Evolutionary conservation across 345 rosid genomes (phyloP), one percentile per base, ranked within the genome.

Genomic region (Salix exigua): DNA sequence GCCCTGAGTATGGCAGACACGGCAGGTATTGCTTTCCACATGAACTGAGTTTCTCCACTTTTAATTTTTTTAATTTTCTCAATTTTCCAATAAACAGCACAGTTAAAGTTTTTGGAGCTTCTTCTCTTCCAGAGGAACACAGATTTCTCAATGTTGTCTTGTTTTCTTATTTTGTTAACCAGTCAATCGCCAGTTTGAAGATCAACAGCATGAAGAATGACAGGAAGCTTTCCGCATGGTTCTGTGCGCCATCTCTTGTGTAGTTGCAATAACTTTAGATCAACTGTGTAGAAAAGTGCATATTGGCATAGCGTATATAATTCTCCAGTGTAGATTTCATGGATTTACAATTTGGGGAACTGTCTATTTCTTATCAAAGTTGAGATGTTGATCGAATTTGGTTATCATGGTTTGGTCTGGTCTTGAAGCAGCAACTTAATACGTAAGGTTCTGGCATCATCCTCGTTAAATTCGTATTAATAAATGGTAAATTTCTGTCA

Each of bases 121-220:
- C 19, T 58, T 25, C 2, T 2, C 2, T 13, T 38, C 6, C 19
- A 11, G 35, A 40, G 23, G 16, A 58, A 7, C 18, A 19, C 30
- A 44, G 19, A 16, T 40, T 5, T 37, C 23, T n/a, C 11, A 31
- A 7, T 40, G 14, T 0, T 40, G 9, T 3, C 64, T 31, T 6
- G 35, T 62, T 31, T 14, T 68, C 5, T 2, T 64, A 14, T 53
- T 16, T 53, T 51, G 46, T 73, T 4, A 38, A 72, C 91, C 91
- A 93, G 97, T 82, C 90, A 81, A 21, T 91, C 97, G 2, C 97
- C 97, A 2, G 58, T 83, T 60, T 81, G 87, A 74, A 89, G 97
- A 84, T 84, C 85, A 37, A 85, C 88, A 78, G 85, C 88, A 21
- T 85, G 78, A 85, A 51, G 82, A 63, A 26, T 14, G 12, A 63